Evolutionary conservation across 805 yeast genomes (phyloP), one percentile per base, ranked within the genome.

Genomic region (Lachancea waltii): DNA sequence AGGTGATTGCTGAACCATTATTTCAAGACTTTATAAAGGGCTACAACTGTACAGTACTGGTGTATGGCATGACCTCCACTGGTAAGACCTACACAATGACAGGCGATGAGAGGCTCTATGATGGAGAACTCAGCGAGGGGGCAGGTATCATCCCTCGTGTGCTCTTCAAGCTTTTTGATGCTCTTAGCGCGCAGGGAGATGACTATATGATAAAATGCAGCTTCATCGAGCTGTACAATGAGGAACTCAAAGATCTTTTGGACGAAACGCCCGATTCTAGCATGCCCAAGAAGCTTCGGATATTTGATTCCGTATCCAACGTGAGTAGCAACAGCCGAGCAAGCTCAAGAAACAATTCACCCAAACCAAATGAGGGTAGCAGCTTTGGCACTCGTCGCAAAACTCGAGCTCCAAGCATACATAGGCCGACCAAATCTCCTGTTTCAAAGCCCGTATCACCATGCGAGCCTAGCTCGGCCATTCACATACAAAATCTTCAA

Each of bases 1-100:
- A 78, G 16, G 73, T 73, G 18, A 80, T 81, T 14, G 94, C 89
- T 0, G 63, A 70, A 22, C 79, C 79, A 9, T 59, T 78, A 38
- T 69, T 81, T 34, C 68, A 71, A 18, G 95, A 89, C 45, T 72
- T 86, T 42, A 62, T 86, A 41, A 64, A 70, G 36, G 94, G 90
- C 15, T 82, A 79, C 54, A 85, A 85, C 54, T 85, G 87, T 47
- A 82, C 95, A 0, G 71, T 85, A 20, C 68, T 86, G 47, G 95
- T 92, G 0, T 87, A 87, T 61, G 96, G 96, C 4, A 94, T 85
- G 70, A 86, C 95, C 0, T 92, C 95, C 1, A 83, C 95, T 0
- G 95, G 95, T 18, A 86, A 85, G 51, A 85, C 95, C 0, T 78
- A 77, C 54, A 69, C 84, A 9, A 77, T 78, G 92, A 76, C 83